Evolutionary conservation across 352 stramenopile species (phyloP).

Genomic region (Pythium aristosporum): DNA sequence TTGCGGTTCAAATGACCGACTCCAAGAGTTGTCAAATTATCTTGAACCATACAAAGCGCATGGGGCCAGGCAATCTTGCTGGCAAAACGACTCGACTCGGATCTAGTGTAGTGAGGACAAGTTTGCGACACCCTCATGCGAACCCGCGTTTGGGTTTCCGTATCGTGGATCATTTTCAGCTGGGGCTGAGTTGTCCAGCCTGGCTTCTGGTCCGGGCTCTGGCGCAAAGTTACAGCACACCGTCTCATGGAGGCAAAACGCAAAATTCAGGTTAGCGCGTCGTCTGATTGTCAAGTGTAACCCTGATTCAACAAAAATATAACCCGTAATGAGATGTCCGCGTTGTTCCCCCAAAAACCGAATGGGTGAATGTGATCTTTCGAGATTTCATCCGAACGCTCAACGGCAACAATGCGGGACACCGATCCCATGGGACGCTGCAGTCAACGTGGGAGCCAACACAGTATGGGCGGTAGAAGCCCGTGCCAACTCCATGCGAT

Average conservation of each 20-base stretch:
- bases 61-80: background rate
- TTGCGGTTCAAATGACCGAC: no score
- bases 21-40: no score
- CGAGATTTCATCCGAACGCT: background rate
- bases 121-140: background rate
- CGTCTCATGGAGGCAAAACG: background rate
- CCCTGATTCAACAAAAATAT: background rate
- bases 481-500: background rate
- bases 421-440: background rate
- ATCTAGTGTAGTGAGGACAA: no score
- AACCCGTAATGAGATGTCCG: no score
- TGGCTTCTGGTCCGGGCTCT: background rate
- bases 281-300: constrained; percentile 3
- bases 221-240: background rate
- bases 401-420: no score
- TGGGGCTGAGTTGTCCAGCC: background rate
- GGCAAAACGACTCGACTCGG: background rate
- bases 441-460: background rate
- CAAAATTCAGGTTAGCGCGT: constrained; percentile 2
- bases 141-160: background rate
- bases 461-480: background rate
- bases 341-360: constrained; percentile 1
- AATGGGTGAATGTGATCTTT: background rate
- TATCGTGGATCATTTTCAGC: background rate
- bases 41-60: no score